These are phyloP conservation scores for Pseudophaeomoniella oleicola DNA, from an alignment of 2,329 filamentous ascomycete genomes.

Conservation along the genomic window DNA sequence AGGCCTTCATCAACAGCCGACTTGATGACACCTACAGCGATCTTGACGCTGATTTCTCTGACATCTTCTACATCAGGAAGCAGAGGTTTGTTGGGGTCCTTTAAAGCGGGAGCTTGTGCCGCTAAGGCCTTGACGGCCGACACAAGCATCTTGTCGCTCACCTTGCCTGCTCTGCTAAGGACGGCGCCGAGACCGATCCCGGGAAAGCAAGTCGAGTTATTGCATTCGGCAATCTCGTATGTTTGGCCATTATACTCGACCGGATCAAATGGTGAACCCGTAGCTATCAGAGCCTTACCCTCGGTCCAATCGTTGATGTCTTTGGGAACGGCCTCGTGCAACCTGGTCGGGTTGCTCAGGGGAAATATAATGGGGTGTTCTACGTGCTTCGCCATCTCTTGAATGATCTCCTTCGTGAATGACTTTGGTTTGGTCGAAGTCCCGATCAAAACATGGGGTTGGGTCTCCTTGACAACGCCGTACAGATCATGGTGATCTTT, in stretches of 20 bases:
- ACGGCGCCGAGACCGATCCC: conserved; percentile 72
- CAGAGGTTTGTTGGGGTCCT: conserved; percentile 49
- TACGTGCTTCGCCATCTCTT: conserved; percentile 61
- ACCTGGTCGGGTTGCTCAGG: conserved; percentile 67
- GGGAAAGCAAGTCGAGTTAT: conserved; percentile 75
- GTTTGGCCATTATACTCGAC: conserved; percentile 45
- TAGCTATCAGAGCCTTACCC: conserved; percentile 65
- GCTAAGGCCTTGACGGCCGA: conserved; percentile 63
- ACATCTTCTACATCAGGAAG: conserved; percentile 65
- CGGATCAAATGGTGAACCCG: conserved; percentile 67
- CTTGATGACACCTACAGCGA: conserved; percentile 61
- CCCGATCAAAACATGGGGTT: conserved; percentile 70
- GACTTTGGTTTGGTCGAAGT: conserved; percentile 65
- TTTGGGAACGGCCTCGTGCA: conserved; percentile 67
- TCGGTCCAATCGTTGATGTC: conserved; percentile 68
- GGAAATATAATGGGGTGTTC: conserved; percentile 66
- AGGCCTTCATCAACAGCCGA: conserved; percentile 56
- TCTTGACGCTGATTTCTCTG: conserved; percentile 59
- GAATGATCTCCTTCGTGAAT: conserved; percentile 61
- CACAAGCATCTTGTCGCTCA: conserved; percentile 69
- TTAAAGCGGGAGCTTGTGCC: conserved; percentile 53
- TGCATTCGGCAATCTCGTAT: conserved; percentile 62
- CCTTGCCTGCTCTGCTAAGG: conserved; percentile 48
- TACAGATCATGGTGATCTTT: conserved; percentile 45
- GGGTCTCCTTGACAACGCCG: conserved; percentile 53